Evolutionary conservation across 768 basidiomycete species (phyloP).

Genomic region (Chalciporus sphaerocephalus): DNA sequence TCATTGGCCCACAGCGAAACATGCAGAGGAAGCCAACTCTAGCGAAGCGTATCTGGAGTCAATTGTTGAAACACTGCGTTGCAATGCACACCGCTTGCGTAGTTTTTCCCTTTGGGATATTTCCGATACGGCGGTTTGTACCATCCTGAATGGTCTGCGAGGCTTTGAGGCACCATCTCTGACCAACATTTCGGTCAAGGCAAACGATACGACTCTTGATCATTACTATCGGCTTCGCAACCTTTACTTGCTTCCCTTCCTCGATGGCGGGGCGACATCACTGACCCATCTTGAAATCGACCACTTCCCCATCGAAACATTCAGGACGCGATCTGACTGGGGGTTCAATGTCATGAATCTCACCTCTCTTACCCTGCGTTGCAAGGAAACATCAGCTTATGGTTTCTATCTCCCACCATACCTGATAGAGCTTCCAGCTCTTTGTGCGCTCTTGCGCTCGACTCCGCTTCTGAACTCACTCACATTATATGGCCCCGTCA

Average conservation of each 20-base stretch:
- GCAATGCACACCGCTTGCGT: slow-evolving; percentile 4
- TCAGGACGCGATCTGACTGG: neutral
- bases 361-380: slow-evolving; percentile 11
- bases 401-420: slow-evolving; percentile 12
- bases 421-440: slow-evolving; percentile 12
- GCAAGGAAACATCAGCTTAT: slow-evolving; percentile 6
- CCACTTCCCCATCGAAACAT: slow-evolving; percentile 16
- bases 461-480: slow-evolving; percentile 8
- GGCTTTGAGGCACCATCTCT: slow-evolving; percentile 3
- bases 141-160: slow-evolving; percentile 1
- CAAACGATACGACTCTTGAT: neutral
- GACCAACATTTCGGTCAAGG: slow-evolving; percentile 12
- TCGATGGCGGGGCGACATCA: slow-evolving; percentile 6
- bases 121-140: slow-evolving; percentile 11
- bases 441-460: slow-evolving; percentile 11
- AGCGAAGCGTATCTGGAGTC: slow-evolving; percentile 3
- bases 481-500: slow-evolving; percentile 13
- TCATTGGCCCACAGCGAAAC: slow-evolving; percentile 6
- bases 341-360: slow-evolving; percentile 8
- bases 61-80: neutral
- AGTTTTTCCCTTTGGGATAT: slow-evolving; percentile 13
- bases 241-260: slow-evolving; percentile 8
- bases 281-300: slow-evolving; percentile 12
- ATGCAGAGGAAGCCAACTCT: neutral
- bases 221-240: slow-evolving; percentile 8